Base-by-base conservation (phyloP, 768 basidiomycete genomes). In the Clavulina sp. region DNA sequence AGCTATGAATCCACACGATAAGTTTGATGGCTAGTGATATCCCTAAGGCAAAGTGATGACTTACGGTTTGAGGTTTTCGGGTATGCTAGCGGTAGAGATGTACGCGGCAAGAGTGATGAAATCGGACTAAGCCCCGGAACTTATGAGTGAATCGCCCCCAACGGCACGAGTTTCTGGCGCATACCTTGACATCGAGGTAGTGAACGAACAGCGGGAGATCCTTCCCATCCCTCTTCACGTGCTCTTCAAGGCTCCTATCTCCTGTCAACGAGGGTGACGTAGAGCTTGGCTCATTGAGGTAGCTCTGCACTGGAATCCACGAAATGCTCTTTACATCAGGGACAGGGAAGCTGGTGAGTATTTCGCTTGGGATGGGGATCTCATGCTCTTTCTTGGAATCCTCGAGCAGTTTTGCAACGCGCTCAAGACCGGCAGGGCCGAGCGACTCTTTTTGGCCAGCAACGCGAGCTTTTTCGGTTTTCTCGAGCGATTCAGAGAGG, bases 131-230 rank as follows among this genome's bases (percentile, higher is more conserved):
- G 44, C 18, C 2, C 4, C 32, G 26, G 5, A 28, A 28, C n/a
- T n/a, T n/a, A 24, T 13, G 34, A 16, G 23, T 1, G 44, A 33
- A 48, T 60, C 34, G 56, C 56, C 49, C 53, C 28, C 47, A 31
- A 46, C 16, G 36, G 54, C 43, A 40, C 31, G 7, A 21, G 26
- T 30, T 48, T 26, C 18, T n/a, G 52, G 5, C 49, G 66, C 64
- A 38, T 47, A 84, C 91, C 70, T 88, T 76, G 46, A 93, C 88
- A 63, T 92, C 86, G 59, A 95, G 84, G 60, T 87, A 99, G 60
- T 95, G 82, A 6, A 93, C 77, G 62, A 91, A 92, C 68, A 89
- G 92, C 4, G 93, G 78, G 31, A 92, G 62, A 2, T 73, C 62
- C 2, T 70, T 61, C 2, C 80, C 81, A 57, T 95, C 89, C 2